Evolutionary conservation across 2,329 filamentous ascomycete genomes (phyloP).

Genomic region (Aspergillus viridinutans): DNA sequence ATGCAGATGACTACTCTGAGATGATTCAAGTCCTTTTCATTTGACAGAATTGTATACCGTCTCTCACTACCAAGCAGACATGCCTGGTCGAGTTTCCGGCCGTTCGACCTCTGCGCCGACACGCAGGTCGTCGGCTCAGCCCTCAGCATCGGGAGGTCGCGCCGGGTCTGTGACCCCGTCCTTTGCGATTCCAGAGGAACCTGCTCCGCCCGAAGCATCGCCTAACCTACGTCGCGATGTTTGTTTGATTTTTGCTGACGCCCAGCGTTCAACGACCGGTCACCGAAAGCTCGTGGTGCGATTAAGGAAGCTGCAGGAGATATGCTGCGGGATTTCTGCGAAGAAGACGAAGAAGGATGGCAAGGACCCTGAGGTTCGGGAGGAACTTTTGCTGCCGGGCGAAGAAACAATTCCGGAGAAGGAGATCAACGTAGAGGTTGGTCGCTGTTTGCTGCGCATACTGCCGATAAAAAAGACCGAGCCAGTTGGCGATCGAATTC

Average conservation of each 20-base stretch:
- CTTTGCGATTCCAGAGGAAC: slow-evolving; percentile 61
- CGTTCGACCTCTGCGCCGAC: slow-evolving; percentile 34
- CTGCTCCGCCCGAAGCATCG: slow-evolving; percentile 32
- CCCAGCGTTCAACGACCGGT: slow-evolving; percentile 82
- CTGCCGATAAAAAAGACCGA: slow-evolving; percentile 91
- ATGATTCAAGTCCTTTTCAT: slow-evolving; percentile 8
- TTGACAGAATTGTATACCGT: background rate
- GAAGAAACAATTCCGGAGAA: slow-evolving; percentile 72
- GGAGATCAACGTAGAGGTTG: slow-evolving; percentile 82
- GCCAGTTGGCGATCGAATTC: slow-evolving; percentile 74
- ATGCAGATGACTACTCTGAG: slow-evolving; percentile 6
- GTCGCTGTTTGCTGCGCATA: slow-evolving; percentile 74
- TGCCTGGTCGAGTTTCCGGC: slow-evolving; percentile 40
- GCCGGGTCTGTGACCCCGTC: slow-evolving; percentile 51
- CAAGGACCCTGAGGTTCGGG: slow-evolving; percentile 50
- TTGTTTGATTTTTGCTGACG: slow-evolving; percentile 69
- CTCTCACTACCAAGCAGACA: slow-evolving; percentile 22
- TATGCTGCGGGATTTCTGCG: slow-evolving; percentile 60
- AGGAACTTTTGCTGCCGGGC: slow-evolving; percentile 39
- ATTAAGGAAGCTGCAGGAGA: slow-evolving; percentile 84
- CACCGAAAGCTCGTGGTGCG: slow-evolving; percentile 87
- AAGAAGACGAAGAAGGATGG: slow-evolving; percentile 31
- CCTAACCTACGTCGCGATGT: slow-evolving; percentile 68
- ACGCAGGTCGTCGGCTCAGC: slow-evolving; percentile 54
- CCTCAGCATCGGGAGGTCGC: slow-evolving; percentile 80